phyloP scores from a whole-genome alignment of 2,329 filamentous ascomycete genomes.

The Alternaria sp. region DNA sequence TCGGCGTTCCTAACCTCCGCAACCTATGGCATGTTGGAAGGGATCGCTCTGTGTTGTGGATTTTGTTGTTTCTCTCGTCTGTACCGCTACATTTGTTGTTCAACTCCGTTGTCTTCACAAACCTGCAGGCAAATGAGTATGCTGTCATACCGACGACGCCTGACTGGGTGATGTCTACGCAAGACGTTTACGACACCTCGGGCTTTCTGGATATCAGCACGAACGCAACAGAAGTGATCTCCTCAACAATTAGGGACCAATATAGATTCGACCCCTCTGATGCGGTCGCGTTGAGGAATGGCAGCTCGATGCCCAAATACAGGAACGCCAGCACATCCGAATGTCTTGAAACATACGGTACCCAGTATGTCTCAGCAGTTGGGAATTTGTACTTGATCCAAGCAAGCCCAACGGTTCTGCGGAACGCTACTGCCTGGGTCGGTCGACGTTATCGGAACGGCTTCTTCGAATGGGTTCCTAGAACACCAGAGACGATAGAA shows the following conservation, averaged over 20 bases:
- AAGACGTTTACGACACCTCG: conserved; percentile 13
- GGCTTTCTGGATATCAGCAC: neutral
- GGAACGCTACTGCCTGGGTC: neutral
- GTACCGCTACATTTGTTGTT: conserved; percentile 26
- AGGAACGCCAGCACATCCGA: conserved; percentile 1
- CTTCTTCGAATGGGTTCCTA: neutral
- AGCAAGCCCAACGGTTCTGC: conserved; percentile 8
- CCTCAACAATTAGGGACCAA: neutral
- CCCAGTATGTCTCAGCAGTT: conserved; percentile 14
- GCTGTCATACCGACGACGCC: conserved; percentile 15
- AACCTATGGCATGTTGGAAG: conserved; percentile 4
- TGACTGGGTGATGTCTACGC: conserved; percentile 7
- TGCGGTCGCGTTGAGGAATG: neutral
- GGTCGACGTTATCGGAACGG: neutral
- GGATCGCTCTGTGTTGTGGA: conserved; percentile 10
- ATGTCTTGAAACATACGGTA: conserved; percentile 15
- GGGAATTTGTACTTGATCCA: conserved; percentile 25
- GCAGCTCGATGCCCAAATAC: neutral
- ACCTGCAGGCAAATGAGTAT: conserved; percentile 23
- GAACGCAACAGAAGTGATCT: neutral
- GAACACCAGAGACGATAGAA: neutral
- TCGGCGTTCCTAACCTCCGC: conserved; percentile 49
- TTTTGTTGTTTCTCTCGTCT: conserved; percentile 12
- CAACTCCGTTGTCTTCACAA: conserved; percentile 26
- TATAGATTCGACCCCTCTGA: neutral